Evolutionary conservation across 495 filamentous ascomycete genomes (phyloP), one percentile per base, ranked within the genome.

Genomic region (Daldinia loculata): DNA sequence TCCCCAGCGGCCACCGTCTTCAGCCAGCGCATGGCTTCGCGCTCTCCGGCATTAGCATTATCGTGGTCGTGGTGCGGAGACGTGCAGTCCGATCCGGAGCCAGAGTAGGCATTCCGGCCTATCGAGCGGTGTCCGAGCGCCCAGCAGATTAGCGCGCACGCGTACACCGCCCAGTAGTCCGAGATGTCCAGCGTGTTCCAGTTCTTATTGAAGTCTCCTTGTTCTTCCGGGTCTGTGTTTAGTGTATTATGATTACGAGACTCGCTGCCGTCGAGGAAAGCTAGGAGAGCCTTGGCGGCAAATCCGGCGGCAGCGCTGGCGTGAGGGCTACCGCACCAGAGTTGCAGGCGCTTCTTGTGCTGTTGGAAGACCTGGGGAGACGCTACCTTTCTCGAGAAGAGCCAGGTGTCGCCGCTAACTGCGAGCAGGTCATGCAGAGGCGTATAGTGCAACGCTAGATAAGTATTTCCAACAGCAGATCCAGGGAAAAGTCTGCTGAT

Each of bases 81-180:
- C 30, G 61, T 29, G 24, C 24, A 22, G 5, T 69, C 70, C 32
- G 64, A 39, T 17, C 45, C 43, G 15, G 59, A 52, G 39, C 58
- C 63, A 61, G 65, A 56, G 32, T 48, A 62, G 17, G 43, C 12
- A 14, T 14, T 45, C 45, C 66, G 70, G 51, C 45, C 57, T 9
- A 70, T 74, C 6, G 72, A 62, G 32, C 76, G 76, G 41, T 83
- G 74, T 1, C 69, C 74, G 59, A 78, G 78, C 12, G 83, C 80
- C 83, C 83, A 85, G 77, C 76, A 80, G 69, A 84, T 79, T 43
- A 85, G 78, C 6, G 80, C 79, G 69, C 82, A 84, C 0, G 79
- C 82, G 62, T 84, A 83, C 63, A 84, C 56, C 22, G 76, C 82
- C 83, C 83, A 85, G 66, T 84, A 84, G 50, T 82, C 83, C 6